Evolutionary conservation across 441 rosid species (phyloP), one percentile per base, ranked within the genome.

Genomic region (Syzygium malaccense): DNA sequence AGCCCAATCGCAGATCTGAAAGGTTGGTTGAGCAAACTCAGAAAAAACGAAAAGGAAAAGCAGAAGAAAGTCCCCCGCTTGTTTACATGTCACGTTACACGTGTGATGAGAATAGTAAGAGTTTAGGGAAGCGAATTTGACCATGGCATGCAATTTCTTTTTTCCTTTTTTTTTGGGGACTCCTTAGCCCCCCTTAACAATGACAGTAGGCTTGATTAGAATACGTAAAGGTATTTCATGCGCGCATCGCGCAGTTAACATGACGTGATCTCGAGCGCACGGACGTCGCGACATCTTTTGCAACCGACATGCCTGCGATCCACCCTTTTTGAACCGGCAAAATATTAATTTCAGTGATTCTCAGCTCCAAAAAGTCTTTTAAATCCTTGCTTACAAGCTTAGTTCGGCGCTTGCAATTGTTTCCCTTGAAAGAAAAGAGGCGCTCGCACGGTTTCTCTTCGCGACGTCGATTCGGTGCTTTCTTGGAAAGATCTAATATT

Each of bases 231-330:
- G 48, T 45, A 45, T 45, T 45, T 45, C 8, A 45, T 45, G 48
- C 1, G 48, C 1, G 48, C 9, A 45, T 45, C 48, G 45, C 48
- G 1, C 9, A 9, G 48, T 7, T 45, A 15, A 30, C 2, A 64
- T 15, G 0, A 32, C 7, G 37, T 2, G 20, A 8, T 17, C 33
- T 64, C 75, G 0, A 14, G n/a, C 7, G 8, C 75, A 30, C 30
- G 75, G 14, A 19, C 8, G 20, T 55, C 8, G 23, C 9, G 5
- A 64, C 1, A 0, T 15, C 20, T 15, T 30, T 64, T 19, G 7
- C 30, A 15, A 30, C 8, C 0, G 4, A 0, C 9, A 64, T 30
- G 3, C 0, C 8, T 0, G 30, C 20, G 20, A 30, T 7, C 5
- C 37, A 1, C 37, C 33, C 11, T 30, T 64, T 30, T 10, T 12